A percentile compares a stretch with the other conserved stretches of the same genome.
Evolutionary conservation across 106 monocot species (phyloP).

Genomic region (Chionographis japonica): DNA sequence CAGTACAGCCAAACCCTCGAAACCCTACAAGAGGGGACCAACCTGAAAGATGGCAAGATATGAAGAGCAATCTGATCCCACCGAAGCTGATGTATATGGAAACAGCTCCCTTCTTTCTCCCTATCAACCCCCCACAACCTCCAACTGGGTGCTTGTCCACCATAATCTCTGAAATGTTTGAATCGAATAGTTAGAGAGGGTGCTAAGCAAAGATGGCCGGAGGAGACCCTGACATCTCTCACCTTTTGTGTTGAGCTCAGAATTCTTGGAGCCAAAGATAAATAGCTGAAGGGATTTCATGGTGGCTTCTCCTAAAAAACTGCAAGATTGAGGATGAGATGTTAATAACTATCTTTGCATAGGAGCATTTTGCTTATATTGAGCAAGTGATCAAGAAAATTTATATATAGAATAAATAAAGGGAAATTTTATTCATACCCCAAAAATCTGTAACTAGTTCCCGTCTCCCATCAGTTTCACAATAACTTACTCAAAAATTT

Average conservation of each 20-base stretch:
- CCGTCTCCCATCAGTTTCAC: too few species aligned
- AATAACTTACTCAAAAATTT: too few species aligned
- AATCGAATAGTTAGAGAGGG: too few species aligned
- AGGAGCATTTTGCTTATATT: neutral
- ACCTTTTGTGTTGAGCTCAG: slow-evolving; percentile 15
- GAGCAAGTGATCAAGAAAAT: neutral
- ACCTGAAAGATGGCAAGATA: slow-evolving; percentile 45
- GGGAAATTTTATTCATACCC: too few species aligned
- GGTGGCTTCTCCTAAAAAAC: slow-evolving; percentile 22
- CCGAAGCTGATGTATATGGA: slow-evolving; percentile 29
- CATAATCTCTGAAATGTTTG: slow-evolving; percentile 12
- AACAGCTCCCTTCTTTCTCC: slow-evolving; percentile 53
- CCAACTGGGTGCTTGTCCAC: slow-evolving; percentile 26
- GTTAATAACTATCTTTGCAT: neutral
- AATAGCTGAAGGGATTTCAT: slow-evolving; percentile 45
- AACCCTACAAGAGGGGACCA: too few species aligned
- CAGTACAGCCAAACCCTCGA: too few species aligned
- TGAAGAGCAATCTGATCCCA: slow-evolving; percentile 33
- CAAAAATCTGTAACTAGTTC: too few species aligned
- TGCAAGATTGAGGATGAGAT: neutral
- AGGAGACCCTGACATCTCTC: neutral
- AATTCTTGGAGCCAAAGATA: slow-evolving; percentile 25
- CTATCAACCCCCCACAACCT: slow-evolving; percentile 34
- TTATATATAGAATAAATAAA: too few species aligned
- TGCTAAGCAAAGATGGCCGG: too few species aligned